Evolutionary conservation across 2,329 filamentous ascomycete genomes (phyloP), one percentile per base, ranked within the genome.

Genomic region (Metarhizium guizhouense): DNA sequence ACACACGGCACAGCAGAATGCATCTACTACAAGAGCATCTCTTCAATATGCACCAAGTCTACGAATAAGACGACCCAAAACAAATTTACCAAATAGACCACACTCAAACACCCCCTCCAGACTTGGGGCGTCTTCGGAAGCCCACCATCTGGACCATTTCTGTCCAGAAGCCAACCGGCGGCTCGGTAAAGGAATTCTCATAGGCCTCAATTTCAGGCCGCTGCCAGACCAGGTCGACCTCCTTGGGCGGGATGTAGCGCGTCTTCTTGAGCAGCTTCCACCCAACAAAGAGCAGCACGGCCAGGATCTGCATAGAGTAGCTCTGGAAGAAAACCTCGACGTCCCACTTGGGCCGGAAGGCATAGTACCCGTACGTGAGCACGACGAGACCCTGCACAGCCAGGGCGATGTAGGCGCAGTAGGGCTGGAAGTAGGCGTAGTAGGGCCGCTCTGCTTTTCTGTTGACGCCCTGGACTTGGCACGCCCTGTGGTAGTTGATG

Each of bases 241-340:
- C 78, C 5, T 72, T 64, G 0, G 83, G 71, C 1, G 69, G 68
- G 14, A 83, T 71, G 53, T 80, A 71, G 58, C 75, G 76, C 2
- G 84, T 87, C 55, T 72, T 74, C 71, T 84, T 82, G 66, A 83
- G 25, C 1, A 87, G 7, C 70, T 88, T 88, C 82, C 83, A 88
- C 61, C 74, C 73, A 18, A 77, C 52, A 64, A 78, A 86, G 29
- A 82, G 70, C 76, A 76, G 45, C 80, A 69, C 57, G 0, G 77
- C 76, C 29, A 84, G 65, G 11, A 83, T 67, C 57, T 79, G 71
- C 78, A 83, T 82, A 30, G 77, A 77, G 67, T 84, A 84, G 70
- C 79, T 79, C n/a, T 73, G 69, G 66, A 79, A 73, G 64, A 80
- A 78, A 36, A 64, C 71, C 3, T 75, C 68, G 25, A 74, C 70